Conservation (phyloP, 345 rosid genomes). For the Citrus medica region DNA sequence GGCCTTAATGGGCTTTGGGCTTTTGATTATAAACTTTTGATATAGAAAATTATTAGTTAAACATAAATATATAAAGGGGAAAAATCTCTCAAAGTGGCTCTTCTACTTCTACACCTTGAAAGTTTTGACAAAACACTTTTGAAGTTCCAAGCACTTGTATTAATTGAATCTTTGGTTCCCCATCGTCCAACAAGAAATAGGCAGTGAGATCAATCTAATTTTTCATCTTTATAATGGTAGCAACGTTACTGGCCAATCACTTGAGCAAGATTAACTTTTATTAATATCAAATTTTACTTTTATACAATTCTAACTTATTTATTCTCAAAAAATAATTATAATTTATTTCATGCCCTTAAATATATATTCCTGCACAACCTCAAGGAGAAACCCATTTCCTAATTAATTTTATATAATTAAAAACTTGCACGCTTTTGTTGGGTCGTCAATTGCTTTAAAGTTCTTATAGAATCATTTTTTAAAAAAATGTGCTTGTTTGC, state of each 20-base stretch:
- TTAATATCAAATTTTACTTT: neutral
- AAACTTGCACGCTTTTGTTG: neutral
- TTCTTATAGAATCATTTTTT: neutral
- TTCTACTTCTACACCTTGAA: neutral
- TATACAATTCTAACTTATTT: neutral
- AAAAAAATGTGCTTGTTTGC: neutral
- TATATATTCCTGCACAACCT: no score
- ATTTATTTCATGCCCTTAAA: no score
- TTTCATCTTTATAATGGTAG: no score
- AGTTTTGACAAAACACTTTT: neutral
- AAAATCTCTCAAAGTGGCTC: neutral
- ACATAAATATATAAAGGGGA: neutral
- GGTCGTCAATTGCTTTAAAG: neutral
- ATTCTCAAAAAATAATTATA: no score
- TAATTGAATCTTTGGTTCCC: neutral
- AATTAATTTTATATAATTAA: neutral
- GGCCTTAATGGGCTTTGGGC: neutral
- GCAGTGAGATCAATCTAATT: no score
- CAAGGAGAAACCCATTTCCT: neutral
- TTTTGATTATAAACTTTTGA: neutral
- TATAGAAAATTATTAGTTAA: no score
- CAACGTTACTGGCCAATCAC: neutral
- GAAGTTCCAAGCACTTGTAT: neutral
- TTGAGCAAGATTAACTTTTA: neutral
- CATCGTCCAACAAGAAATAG: neutral